phyloP scores from a whole-genome alignment of 208 protist genomes.

The Acanthamoeba healyi region DNA sequence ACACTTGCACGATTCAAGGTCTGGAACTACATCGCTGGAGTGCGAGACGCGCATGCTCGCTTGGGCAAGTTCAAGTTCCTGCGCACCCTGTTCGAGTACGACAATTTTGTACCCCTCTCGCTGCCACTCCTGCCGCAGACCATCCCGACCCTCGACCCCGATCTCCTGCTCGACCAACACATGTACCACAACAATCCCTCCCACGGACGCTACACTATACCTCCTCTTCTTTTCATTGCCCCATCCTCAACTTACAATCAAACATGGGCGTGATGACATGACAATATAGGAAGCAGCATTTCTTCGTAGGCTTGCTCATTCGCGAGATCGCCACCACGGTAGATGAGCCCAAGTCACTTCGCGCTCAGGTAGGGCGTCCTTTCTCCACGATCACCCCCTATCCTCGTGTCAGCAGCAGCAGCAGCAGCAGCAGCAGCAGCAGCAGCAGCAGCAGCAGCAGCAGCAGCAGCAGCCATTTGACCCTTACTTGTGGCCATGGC shows the following conservation, averaged over 20 bases:
- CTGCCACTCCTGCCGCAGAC: not conserved
- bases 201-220: not conserved
- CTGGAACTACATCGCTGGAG: not conserved
- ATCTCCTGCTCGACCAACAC: not conserved
- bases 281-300: slow-evolving; percentile 50
- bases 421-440: too few relatives aligned
- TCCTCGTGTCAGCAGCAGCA: too few relatives aligned
- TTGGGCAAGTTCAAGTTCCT: slow-evolving; percentile 72
- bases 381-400: too few relatives aligned
- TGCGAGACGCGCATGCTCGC: not conserved
- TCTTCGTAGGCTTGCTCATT: slow-evolving; percentile 78
- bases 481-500: not conserved
- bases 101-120: slow-evolving; percentile 31
- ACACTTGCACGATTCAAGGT: not conserved
- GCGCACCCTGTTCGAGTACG: slow-evolving; percentile 32
- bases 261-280: not conserved
- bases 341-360: not conserved
- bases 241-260: not conserved
- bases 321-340: slow-evolving; percentile 57
- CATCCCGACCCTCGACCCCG: not conserved
- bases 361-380: not conserved
- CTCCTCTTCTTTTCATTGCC: not conserved
- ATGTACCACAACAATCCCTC: not conserved
- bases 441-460: too few relatives aligned
- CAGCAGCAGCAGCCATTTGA: too few relatives aligned